Evolutionary conservation across 2,329 filamentous ascomycete species (phyloP).

Genomic region (Talaromyces marneffei): DNA sequence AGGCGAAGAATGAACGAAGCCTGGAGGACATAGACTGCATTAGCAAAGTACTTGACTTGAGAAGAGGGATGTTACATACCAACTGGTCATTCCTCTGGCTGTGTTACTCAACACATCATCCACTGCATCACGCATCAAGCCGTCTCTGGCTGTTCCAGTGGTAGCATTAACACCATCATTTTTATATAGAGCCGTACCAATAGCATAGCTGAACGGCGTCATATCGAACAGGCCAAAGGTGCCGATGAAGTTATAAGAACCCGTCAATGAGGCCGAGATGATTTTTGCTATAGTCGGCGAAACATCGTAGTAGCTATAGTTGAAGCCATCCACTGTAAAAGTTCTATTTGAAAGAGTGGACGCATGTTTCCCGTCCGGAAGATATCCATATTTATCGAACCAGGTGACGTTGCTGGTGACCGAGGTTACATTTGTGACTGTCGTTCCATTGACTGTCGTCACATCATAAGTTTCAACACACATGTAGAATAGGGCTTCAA

Average conservation of each 20-base stretch:
- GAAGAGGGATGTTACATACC: neutral
- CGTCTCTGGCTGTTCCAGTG: neutral
- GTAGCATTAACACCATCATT: neutral
- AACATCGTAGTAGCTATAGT: constrained; percentile 4
- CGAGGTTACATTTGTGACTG: neutral
- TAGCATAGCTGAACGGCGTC: constrained; percentile 7
- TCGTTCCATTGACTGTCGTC: constrained; percentile 1
- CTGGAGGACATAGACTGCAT: neutral
- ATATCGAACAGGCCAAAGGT: neutral
- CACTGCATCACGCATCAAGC: neutral
- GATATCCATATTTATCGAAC: neutral
- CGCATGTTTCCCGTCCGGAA: neutral
- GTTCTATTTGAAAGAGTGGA: neutral
- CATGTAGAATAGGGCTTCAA: constrained; percentile 11
- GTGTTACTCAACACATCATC: constrained; percentile 1
- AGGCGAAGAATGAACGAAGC: constrained; percentile 4
- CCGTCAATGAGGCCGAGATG: neutral
- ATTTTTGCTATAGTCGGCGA: neutral
- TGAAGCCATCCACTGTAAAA: constrained; percentile 2
- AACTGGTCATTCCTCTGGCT: constrained; percentile 7
- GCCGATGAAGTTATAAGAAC: neutral
- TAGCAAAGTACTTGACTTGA: neutral
- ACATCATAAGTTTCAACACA: constrained; percentile 11
- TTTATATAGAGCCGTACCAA: constrained; percentile 2
- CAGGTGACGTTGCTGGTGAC: neutral